Conservation (phyloP, 2,329 filamentous ascomycete genomes). For the Bretziella fagacearum region DNA sequence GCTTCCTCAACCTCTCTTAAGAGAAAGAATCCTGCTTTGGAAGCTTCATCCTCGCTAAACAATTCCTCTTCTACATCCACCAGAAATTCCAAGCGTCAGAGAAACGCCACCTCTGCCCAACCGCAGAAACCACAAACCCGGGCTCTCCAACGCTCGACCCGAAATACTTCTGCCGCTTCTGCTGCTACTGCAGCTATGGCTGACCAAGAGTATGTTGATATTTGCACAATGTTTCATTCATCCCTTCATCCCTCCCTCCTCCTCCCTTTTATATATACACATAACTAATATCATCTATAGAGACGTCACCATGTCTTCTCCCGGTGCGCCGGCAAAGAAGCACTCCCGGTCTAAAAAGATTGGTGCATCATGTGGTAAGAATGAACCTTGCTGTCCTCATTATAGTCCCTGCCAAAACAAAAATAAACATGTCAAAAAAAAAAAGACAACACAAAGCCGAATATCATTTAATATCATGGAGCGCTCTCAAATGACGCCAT, state of each 20-base stretch:
- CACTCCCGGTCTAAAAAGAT: constrained; percentile 17
- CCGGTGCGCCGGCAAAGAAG: constrained; percentile 6
- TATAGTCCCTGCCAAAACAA: no score
- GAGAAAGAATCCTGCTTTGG: constrained; percentile 42
- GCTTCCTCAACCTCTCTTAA: constrained; percentile 37
- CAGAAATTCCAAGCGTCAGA: constrained; percentile 1
- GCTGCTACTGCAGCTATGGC: constrained; percentile 38
- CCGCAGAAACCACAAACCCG: background rate
- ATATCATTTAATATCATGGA: no score
- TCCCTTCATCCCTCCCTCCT: no score
- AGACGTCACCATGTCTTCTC: constrained; percentile 21
- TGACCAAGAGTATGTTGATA: constrained; percentile 43
- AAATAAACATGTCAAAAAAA: no score
- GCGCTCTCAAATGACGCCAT: background rate
- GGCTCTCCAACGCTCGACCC: no score
- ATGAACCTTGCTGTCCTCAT: no score
- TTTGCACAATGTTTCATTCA: no score
- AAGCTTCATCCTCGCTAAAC: constrained; percentile 17
- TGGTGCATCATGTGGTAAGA: constrained; percentile 8
- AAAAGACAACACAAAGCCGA: no score
- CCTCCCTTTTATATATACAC: no score
- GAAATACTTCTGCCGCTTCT: no score
- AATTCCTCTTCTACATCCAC: background rate
- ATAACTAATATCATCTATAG: constrained; percentile 1
- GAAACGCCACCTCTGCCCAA: background rate